phyloP scores from a whole-genome alignment of 176 grass and related monocot genomes.

The Cymbopogon citratus region DNA sequence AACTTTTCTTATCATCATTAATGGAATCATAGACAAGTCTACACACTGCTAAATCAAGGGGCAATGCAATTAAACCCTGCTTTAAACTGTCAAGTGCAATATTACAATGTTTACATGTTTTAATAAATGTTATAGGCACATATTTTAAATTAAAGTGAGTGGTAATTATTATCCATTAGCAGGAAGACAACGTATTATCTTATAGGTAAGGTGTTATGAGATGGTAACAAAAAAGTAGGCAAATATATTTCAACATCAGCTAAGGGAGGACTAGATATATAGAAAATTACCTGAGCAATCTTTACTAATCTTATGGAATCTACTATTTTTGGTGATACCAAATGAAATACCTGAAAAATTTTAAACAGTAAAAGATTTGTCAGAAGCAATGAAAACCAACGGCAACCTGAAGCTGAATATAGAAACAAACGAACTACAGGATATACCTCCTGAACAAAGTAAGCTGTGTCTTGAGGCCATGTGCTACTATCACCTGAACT shows the following conservation, averaged over 20 bases:
- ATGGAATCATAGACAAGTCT: not conserved
- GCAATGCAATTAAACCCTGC: not conserved
- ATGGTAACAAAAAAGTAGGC: not conserved
- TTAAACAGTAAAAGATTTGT: slow-evolving; percentile 23
- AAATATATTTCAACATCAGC: slow-evolving; percentile 8
- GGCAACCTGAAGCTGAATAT: slow-evolving; percentile 20
- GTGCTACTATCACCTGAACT: slow-evolving; percentile 24
- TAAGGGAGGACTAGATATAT: not conserved
- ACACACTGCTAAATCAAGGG: not conserved
- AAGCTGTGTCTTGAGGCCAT: slow-evolving; percentile 42
- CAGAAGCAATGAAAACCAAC: slow-evolving; percentile 26
- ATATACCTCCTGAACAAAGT: slow-evolving; percentile 70
- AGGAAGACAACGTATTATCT: slow-evolving; percentile 4
- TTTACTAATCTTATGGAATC: slow-evolving; percentile 64
- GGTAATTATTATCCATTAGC: slow-evolving; percentile 1
- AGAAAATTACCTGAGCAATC: slow-evolving; percentile 75
- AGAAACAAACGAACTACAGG: slow-evolving; percentile 1
- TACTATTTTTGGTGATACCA: slow-evolving; percentile 55
- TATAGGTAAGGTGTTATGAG: not conserved
- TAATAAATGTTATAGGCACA: not conserved
- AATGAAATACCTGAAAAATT: slow-evolving; percentile 69
- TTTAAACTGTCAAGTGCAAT: not conserved
- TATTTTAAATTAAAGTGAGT: not conserved
- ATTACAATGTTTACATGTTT: not conserved
- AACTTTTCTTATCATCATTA: not conserved